Evolutionary conservation across 768 basidiomycete genomes (phyloP).

Genomic region (Clitopilus passeckerianus): DNA sequence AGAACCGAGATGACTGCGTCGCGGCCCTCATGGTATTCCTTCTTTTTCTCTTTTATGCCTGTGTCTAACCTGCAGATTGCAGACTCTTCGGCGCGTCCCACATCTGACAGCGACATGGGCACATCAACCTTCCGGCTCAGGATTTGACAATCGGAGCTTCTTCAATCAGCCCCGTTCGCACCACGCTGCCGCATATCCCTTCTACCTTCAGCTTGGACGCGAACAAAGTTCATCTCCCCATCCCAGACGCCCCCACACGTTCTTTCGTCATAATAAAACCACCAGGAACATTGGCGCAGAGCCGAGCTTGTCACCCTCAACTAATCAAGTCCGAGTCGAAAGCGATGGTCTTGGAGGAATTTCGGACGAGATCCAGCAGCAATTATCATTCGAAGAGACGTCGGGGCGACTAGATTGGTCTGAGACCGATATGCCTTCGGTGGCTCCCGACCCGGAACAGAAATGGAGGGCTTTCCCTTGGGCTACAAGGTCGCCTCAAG

Average conservation of each 20-base stretch:
- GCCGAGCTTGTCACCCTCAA: too few species aligned
- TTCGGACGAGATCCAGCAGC: background rate
- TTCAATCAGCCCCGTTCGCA: background rate
- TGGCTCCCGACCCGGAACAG: background rate
- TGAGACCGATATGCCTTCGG: background rate
- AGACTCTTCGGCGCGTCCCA: constrained; percentile 69
- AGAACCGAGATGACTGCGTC: constrained; percentile 70
- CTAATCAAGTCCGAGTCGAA: too few species aligned
- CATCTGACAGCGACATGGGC: constrained; percentile 79
- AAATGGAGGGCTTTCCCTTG: background rate
- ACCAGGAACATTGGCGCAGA: too few species aligned
- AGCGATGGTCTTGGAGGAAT: too few species aligned
- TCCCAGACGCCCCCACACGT: background rate
- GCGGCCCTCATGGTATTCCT: constrained; percentile 57
- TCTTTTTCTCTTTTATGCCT: background rate
- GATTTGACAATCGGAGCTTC: background rate
- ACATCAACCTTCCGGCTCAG: constrained; percentile 41
- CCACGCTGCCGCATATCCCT: background rate
- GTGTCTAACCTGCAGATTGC: constrained; percentile 2
- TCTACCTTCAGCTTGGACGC: constrained; percentile 6
- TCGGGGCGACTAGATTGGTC: background rate
- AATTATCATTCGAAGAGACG: background rate
- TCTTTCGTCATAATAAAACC: too few species aligned
- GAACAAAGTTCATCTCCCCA: background rate
- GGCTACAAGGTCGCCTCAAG: background rate